Evolutionary conservation across 2,329 filamentous ascomycete species (phyloP), one percentile per base, ranked within the genome.

Genomic region (Hypocreales sp.): DNA sequence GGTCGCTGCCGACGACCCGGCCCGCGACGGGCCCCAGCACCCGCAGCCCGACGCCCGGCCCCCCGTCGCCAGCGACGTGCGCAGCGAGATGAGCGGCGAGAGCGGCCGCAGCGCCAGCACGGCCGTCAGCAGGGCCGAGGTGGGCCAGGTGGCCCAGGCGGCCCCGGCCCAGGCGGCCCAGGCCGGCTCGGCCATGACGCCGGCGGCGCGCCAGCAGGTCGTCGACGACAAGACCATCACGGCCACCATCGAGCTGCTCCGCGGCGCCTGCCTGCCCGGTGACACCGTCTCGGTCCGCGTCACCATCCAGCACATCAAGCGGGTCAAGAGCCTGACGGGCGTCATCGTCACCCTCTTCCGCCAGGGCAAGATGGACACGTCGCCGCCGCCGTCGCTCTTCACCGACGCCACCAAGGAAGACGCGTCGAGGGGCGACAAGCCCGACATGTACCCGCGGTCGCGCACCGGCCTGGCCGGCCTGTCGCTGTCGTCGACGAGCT

Each of bases 331-430:
- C 47, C 66, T 93, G 55, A 80, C 87, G 40, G 87, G 90, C 7
- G 79, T 95, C 25, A 90, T 95, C 34, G 72, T 93, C 24, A 95
- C 90, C 2, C 60, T 98, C 7, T 94, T 92, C 48, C 73, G 90
- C 24, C 81, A 92, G 50, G 84, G 84, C 15, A 74, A 83, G 33
- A 87, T 95, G 24, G 87, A 98, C 46, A 79, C 84, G 42, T 58
- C 69, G 6, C 72, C 72, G 5, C 58, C 64, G 5, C 42, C 58
- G 9, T 59, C 58, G 5, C 45, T 65, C 7, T 69, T 72, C 33
- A 50, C 55, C 27, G 52, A 55, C 11, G 56, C 71, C 22, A 67
- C 70, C 1, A 70, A 71, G 34, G 73, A 78, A 34, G 56, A 64
- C n/a, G 69, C 71, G 8, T 74, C 72, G 40, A 75, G 72, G 41